Evolutionary conservation across 179 eudicot genomes (phyloP), one percentile per base, ranked within the genome.

Genomic region (Camellia oleifera): DNA sequence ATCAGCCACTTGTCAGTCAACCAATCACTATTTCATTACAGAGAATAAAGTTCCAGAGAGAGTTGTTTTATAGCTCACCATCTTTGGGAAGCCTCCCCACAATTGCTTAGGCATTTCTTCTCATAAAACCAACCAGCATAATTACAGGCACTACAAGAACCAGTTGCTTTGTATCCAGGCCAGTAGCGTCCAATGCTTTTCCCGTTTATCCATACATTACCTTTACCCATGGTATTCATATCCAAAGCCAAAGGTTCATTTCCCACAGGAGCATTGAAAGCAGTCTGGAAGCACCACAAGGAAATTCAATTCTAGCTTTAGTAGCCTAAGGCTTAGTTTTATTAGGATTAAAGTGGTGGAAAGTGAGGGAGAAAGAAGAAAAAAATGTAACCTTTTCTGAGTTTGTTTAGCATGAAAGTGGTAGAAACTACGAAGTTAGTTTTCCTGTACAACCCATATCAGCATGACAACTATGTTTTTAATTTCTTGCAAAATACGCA

Each of bases 121-220:
- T 97, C 97, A 6, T 82, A 75, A 75, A 81, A 97, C 80, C 83
- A 89, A 45, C 99, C 99, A 0, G 95, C 91, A 80, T 95, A 95
- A 76, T 81, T 90, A 79, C 98, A 95, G 18, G 85, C 83, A 20
- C 88, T 79, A 81, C 98, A 95, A 77, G 84, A 61, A 62, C 98
- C 98, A 61, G 90, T 82, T 80, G 98, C 97, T 77, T 82, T 91
- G 82, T 93, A 92, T 23, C 87, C 93, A 68, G 97, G 96, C 97
- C 97, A 93, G 77, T 95, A 90, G 64, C 98, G 95, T 40, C 98
- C 98, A 68, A 93, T 82, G 82, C 92, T 92, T 77, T 95, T 90
- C 54, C 98, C 98, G 13, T 95, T 95, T 77, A 95, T 88, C 98
- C 98, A 95, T 15, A 92, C 87, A 84, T 95, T 97, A 84, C 98